Conservation (phyloP, 305 asterid species). For the Caryopteris hybrid region DNA sequence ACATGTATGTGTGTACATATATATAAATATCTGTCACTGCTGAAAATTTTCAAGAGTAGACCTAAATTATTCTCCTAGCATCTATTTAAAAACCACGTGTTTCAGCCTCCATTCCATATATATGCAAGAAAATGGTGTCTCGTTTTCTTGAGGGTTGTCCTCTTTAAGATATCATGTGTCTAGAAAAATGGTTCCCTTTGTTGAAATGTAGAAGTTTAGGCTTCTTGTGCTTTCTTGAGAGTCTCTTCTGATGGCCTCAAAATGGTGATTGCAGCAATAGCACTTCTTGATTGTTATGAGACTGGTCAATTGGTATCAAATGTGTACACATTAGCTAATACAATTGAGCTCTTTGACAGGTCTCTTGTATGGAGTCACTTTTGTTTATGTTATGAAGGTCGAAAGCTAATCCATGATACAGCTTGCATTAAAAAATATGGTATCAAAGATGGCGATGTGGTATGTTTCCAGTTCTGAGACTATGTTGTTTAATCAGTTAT, state of each 20-base stretch:
- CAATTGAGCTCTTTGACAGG: constrained; percentile 29
- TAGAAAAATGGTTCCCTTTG: no score
- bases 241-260: background rate
- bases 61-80: no score
- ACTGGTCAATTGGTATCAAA: background rate
- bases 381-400: constrained; percentile 47
- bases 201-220: no score
- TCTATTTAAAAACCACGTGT: no score
- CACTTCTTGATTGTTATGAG: background rate
- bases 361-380: constrained; percentile 71
- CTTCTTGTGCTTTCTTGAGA: background rate
- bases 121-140: no score
- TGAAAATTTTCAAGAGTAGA: no score
- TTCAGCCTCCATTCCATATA: no score
- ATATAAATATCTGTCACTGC: no score
- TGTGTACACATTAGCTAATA: background rate
- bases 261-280: no score
- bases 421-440: constrained; percentile 45
- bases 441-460: constrained; percentile 74
- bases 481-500: background rate
- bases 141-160: no score
- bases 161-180: no score
- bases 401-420: constrained; percentile 43
- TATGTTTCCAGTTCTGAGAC: background rate
- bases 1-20: no score